These are phyloP conservation scores for Dioscorea alata DNA, from an alignment of 106 monocot species.

Conservation along the genomic window DNA sequence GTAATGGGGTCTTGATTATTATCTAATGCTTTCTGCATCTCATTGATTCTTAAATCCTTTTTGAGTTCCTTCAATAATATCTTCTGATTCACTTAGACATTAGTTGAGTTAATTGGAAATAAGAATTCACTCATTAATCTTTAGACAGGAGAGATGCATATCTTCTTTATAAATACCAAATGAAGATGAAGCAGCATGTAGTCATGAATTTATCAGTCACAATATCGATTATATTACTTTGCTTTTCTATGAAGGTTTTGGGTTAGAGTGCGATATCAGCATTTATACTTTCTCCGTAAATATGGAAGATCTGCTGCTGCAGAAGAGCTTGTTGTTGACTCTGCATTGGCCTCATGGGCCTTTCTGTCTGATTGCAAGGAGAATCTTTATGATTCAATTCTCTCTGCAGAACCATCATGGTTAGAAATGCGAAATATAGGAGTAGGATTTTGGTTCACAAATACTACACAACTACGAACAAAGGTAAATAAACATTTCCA, in stretches of 20 bases:
- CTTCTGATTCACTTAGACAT: too few relatives aligned
- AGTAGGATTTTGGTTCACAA: slow-evolving; percentile 77
- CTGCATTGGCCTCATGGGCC: slow-evolving; percentile 73
- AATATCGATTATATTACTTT: slow-evolving; percentile 21
- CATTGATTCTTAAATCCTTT: too few relatives aligned
- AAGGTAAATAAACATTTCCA: slow-evolving; percentile 34
- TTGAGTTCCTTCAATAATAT: too few relatives aligned
- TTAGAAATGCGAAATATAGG: slow-evolving; percentile 84
- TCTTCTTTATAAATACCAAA: slow-evolving; percentile 3
- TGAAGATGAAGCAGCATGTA: slow-evolving; percentile 15
- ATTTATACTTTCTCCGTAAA: slow-evolving; percentile 35
- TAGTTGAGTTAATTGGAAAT: too few relatives aligned
- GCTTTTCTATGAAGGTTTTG: slow-evolving; percentile 73
- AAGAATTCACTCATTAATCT: not conserved
- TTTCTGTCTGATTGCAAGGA: slow-evolving; percentile 91
- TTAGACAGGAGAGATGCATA: slow-evolving; percentile 15
- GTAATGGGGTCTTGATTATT: too few relatives aligned
- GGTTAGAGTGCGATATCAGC: slow-evolving; percentile 76
- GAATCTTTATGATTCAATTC: slow-evolving; percentile 68
- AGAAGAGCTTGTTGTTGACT: slow-evolving; percentile 41
- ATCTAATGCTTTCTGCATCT: too few relatives aligned
- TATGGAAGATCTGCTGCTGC: slow-evolving; percentile 28
- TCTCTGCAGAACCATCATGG: slow-evolving; percentile 81
- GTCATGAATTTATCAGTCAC: slow-evolving; percentile 10
- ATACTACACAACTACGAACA: slow-evolving; percentile 53